These are phyloP conservation scores for Fusarium falciforme DNA, from an alignment of 2,329 filamentous ascomycete genomes.

Conservation along the genomic window DNA sequence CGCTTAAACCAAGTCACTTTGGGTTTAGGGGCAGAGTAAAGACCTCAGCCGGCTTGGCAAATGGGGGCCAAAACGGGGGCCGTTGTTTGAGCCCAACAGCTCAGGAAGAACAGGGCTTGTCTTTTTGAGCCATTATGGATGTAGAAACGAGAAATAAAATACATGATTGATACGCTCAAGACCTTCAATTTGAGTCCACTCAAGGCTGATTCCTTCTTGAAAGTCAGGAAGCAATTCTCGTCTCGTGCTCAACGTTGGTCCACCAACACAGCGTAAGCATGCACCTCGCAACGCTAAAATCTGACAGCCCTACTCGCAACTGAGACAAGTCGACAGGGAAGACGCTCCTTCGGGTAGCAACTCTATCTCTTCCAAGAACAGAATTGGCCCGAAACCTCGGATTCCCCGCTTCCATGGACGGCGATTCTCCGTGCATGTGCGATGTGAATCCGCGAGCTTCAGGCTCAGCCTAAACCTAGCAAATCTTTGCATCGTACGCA, in stretches of 20 bases:
- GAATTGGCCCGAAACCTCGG: background rate
- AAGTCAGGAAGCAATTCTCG: background rate
- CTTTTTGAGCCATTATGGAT: fast-evolving
- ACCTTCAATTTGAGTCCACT: background rate
- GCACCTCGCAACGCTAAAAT: conserved; percentile 3
- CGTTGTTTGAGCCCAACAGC: background rate
- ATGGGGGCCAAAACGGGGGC: background rate
- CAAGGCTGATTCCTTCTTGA: background rate
- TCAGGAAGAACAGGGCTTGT: fast-evolving
- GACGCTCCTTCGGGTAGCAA: background rate
- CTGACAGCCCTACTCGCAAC: background rate
- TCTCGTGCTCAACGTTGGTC: background rate
- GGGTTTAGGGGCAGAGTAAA: background rate
- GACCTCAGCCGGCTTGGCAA: background rate
- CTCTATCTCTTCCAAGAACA: background rate
- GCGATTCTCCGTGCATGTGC: background rate
- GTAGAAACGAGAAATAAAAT: background rate
- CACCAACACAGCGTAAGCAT: background rate
- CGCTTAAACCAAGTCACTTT: background rate
- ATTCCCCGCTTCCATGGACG: background rate
- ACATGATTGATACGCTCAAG: fast-evolving
- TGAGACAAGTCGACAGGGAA: background rate
- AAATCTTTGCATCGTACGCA: too few relatives aligned
- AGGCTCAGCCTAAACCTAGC: too few relatives aligned
- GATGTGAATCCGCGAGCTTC: background rate